Conservation (phyloP, 2,329 filamentous ascomycete species). For the Blastomyces parvus region DNA sequence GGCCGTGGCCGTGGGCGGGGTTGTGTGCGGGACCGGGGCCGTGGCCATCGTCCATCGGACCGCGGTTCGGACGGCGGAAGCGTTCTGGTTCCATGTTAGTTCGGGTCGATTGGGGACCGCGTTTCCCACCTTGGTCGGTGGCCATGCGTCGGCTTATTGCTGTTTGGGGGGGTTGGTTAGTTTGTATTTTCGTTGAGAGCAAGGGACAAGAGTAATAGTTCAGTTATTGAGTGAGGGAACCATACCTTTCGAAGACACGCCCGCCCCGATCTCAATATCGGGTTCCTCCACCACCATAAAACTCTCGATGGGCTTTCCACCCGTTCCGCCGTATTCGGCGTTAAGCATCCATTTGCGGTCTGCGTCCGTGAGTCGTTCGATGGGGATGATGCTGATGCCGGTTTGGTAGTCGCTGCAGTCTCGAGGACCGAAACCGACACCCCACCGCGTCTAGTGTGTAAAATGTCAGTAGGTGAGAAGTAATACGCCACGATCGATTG, state of each 20-base stretch:
- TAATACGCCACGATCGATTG: neutral
- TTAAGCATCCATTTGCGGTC: conserved; percentile 96
- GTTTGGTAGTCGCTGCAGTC: conserved; percentile 95
- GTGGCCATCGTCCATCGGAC: conserved; percentile 15
- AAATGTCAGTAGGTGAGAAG: conserved; percentile 20
- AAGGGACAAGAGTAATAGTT: neutral
- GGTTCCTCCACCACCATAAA: conserved; percentile 93
- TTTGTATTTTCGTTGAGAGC: neutral
- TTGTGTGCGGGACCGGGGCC: conserved; percentile 19
- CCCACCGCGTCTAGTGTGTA: conserved; percentile 70
- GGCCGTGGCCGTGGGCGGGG: conserved; percentile 13
- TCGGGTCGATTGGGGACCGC: conserved; percentile 40
- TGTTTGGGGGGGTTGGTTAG: conserved; percentile 20
- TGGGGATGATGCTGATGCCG: conserved; percentile 87
- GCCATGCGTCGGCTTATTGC: conserved; percentile 45
- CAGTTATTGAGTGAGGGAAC: neutral
- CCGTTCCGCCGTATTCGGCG: conserved; percentile 86
- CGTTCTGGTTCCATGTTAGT: conserved; percentile 23
- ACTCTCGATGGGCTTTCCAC: conserved; percentile 66
- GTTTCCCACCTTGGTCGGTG: conserved; percentile 42
- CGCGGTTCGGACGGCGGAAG: conserved; percentile 24
- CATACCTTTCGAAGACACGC: conserved; percentile 81
- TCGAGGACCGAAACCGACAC: conserved; percentile 89
- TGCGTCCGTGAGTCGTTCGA: conserved; percentile 84
- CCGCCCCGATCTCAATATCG: conserved; percentile 95